Evolutionary conservation across 305 asterid species (phyloP), one percentile per base, ranked within the genome.

Genomic region (Rubia occidens): DNA sequence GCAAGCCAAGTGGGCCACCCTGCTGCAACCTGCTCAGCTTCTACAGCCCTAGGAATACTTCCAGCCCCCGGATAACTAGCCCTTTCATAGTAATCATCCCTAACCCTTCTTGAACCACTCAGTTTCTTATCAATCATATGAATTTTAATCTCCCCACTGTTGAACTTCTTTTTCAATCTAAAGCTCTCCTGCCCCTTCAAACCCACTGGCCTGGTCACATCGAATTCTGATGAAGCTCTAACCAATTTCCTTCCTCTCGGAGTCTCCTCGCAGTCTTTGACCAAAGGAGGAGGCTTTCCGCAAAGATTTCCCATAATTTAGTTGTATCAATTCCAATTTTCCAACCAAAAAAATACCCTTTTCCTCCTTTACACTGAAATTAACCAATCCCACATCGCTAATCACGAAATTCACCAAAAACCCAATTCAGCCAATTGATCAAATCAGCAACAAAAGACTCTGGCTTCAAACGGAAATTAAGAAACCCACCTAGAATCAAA

Each of bases 1-100:
- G 85, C 94, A 13, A 94, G 88, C 99, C 99, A 94, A 79, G 93
- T 76, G 59, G 99, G 99, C 99, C 99, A 94, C 43, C 97, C 99
- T 0, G 96, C 99, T 24, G 96, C 93, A 73, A 91, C 78, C 67
- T 84, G 93, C 71, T 94, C 97, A 18, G 89, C 99, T 80, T 89
- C 95, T 26, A 78, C 61, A 35, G 90, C 95, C 75, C 80, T 86
- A 6, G 96, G 91, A 72, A 94, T 77, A 49, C 74, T 82, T 64
- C 88, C 83, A 58, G 84, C 69, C 35, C 77, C 78, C 2, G 92
- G 87, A 71, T 79, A 82, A 75, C 20, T 72, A 56, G 61, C 80
- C 79, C 81, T 84, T 62, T 85, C 95, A 73, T 71, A 78, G 66
- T 72, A 79, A 78, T 87, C 97, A 82, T 89, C 96, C 79, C 95